Evolutionary conservation across 202 grass and related monocot genomes (phyloP).

Genomic region (Schoenoplectus triqueter): DNA sequence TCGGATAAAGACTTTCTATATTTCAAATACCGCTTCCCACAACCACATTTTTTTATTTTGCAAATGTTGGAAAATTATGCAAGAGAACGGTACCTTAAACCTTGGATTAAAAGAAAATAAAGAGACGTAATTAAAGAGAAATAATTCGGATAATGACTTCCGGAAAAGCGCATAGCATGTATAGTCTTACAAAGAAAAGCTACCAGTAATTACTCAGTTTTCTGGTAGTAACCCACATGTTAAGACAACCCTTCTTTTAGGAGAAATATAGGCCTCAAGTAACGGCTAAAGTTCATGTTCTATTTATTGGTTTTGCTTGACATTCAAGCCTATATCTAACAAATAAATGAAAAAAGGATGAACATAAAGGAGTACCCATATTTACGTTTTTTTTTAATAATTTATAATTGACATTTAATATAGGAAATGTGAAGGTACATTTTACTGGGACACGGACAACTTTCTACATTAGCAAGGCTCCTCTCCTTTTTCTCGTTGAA

Average conservation of each 20-base stretch:
- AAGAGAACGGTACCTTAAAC: no score
- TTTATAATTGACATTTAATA: background rate
- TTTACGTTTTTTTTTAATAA: background rate
- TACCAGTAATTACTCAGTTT: background rate
- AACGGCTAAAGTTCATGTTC: background rate
- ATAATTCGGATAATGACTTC: background rate
- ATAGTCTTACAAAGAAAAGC: background rate
- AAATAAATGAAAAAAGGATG: background rate
- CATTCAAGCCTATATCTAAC: slow-evolving; percentile 5
- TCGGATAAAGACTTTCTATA: no score
- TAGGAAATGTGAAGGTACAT: background rate
- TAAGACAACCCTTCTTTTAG: slow-evolving; percentile 20
- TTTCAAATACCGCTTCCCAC: no score
- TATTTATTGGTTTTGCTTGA: background rate
- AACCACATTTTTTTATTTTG: no score
- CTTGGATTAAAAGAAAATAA: background rate
- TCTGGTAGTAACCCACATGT: background rate
- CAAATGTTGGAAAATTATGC: no score
- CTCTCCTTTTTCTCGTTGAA: background rate
- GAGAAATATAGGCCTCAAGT: slow-evolving; percentile 20
- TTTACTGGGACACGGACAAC: background rate
- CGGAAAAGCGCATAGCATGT: background rate
- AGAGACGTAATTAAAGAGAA: background rate
- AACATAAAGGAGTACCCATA: no score
- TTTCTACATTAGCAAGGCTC: background rate